These are phyloP conservation scores for Ganoderma lucidum DNA, from an alignment of 1,284 basidiomycete species.

Conservation along the genomic window DNA sequence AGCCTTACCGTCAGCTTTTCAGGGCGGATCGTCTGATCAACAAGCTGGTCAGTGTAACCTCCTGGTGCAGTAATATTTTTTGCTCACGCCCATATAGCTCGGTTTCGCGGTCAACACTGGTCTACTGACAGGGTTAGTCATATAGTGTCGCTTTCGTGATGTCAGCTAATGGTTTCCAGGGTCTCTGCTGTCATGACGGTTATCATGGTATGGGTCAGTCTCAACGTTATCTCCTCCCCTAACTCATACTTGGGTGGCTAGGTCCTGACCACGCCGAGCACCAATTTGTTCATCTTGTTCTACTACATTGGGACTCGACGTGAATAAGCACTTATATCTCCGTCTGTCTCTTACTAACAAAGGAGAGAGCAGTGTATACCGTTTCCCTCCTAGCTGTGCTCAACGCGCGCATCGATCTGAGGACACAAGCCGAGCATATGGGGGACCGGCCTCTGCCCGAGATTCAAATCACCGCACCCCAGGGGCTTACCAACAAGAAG, in stretches of 20 bases:
- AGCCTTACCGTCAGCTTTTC: background rate
- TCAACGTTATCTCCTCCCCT: background rate
- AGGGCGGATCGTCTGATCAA: conserved; percentile 30
- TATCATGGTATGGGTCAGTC: conserved; percentile 11
- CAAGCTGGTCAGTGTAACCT: conserved; percentile 16
- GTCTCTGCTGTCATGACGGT: conserved; percentile 21
- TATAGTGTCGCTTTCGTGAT: too few relatives aligned
- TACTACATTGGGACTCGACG: conserved; percentile 29
- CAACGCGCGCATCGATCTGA: conserved; percentile 20
- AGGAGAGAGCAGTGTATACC: conserved; percentile 17
- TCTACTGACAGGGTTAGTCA: conserved; percentile 18
- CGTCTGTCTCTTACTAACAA: background rate
- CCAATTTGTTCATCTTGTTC: conserved; percentile 24
- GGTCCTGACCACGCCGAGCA: conserved; percentile 15
- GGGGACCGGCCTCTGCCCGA: conserved; percentile 21
- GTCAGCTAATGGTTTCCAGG: background rate
- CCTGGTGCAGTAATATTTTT: background rate
- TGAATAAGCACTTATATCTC: conserved; percentile 5
- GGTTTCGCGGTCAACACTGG: conserved; percentile 26
- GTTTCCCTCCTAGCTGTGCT: conserved; percentile 23
- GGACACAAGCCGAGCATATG: conserved; percentile 24
- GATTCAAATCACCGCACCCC: conserved; percentile 13
- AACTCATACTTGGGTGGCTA: background rate
- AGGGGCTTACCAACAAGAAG: conserved; percentile 6
- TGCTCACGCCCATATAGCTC: background rate